Evolutionary conservation across 768 basidiomycete species (phyloP).

Genomic region (Boletus fagicola): DNA sequence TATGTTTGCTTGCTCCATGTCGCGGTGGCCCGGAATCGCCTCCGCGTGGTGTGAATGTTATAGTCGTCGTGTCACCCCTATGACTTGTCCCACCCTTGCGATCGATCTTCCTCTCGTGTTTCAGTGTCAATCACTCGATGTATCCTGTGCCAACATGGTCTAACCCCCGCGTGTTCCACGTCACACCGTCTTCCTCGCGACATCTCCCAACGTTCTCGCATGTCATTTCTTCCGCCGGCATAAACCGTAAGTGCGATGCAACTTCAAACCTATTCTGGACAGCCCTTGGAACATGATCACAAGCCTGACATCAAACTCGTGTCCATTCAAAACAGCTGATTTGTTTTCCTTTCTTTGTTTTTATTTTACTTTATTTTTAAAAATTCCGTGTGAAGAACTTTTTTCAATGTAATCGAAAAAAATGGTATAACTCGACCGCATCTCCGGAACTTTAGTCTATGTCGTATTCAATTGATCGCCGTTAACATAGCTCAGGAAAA

Average conservation of each 20-base stretch:
- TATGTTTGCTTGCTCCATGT: slow-evolving; percentile 27
- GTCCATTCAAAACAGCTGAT: slow-evolving; percentile 1
- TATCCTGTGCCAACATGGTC: background rate
- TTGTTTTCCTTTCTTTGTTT: slow-evolving; percentile 21
- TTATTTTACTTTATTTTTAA: slow-evolving; percentile 17
- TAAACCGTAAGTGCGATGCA: slow-evolving; percentile 9
- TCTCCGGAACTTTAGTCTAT: slow-evolving; percentile 29
- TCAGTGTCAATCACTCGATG: slow-evolving; percentile 15
- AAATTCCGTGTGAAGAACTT: slow-evolving; percentile 22
- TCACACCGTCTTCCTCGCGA: background rate
- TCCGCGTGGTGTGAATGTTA: slow-evolving; percentile 18
- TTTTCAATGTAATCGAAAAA: slow-evolving; percentile 8
- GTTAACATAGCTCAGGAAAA: slow-evolving; percentile 32
- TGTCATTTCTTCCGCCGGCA: slow-evolving; percentile 15
- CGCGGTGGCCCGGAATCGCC: slow-evolving; percentile 20
- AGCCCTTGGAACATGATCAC: slow-evolving; percentile 9
- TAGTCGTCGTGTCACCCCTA: slow-evolving; percentile 15
- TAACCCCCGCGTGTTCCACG: background rate
- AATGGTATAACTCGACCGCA: slow-evolving; percentile 9
- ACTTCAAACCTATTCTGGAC: slow-evolving; percentile 8
- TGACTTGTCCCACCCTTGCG: slow-evolving; percentile 20
- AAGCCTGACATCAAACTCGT: slow-evolving; percentile 2
- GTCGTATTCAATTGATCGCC: slow-evolving; percentile 38
- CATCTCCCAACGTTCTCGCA: slow-evolving; percentile 5
- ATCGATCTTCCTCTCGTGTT: slow-evolving; percentile 22